A percentile compares a stretch with the other conserved stretches of the same genome.
Conservation (phyloP, 495 filamentous ascomycete genomes). For the Cryomyces minteri region DNA sequence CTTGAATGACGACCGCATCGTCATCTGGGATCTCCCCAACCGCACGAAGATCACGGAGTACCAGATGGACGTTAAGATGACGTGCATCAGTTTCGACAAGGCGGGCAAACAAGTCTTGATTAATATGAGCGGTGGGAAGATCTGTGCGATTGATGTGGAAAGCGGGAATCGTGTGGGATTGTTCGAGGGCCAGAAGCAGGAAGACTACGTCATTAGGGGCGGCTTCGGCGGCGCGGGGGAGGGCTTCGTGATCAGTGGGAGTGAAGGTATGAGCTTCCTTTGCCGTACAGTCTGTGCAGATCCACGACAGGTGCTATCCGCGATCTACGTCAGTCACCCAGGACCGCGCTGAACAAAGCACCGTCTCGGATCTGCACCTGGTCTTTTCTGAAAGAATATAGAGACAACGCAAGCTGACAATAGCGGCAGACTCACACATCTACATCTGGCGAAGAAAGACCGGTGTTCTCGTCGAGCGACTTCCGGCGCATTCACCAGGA, state of each 20-base stretch:
- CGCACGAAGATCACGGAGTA: constrained; percentile 53
- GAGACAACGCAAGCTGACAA: constrained; percentile 8
- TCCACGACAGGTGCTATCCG: neutral
- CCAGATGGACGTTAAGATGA: constrained; percentile 43
- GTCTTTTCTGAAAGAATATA: neutral
- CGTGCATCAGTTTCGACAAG: constrained; percentile 60
- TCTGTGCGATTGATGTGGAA: constrained; percentile 59
- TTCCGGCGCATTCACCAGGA: constrained; percentile 55
- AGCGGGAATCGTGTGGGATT: constrained; percentile 50
- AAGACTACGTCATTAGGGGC: constrained; percentile 58
- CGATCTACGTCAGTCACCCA: neutral
- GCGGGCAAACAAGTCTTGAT: constrained; percentile 70
- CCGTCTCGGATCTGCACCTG: neutral
- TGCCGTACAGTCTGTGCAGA: neutral
- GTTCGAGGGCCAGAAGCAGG: constrained; percentile 57
- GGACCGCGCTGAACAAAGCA: no score
- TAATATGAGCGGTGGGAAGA: constrained; percentile 55
- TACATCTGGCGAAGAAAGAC: constrained; percentile 85
- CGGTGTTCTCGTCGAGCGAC: constrained; percentile 50
- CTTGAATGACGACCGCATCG: constrained; percentile 45
- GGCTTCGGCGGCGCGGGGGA: constrained; percentile 78
- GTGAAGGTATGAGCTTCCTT: constrained; percentile 46
- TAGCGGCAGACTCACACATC: constrained; percentile 44
- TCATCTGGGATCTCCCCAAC: constrained; percentile 66
- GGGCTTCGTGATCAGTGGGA: constrained; percentile 78